These are phyloP conservation scores for Anisodus tanguticus DNA, from an alignment of 257 asterid genomes.

Conservation along the genomic window DNA sequence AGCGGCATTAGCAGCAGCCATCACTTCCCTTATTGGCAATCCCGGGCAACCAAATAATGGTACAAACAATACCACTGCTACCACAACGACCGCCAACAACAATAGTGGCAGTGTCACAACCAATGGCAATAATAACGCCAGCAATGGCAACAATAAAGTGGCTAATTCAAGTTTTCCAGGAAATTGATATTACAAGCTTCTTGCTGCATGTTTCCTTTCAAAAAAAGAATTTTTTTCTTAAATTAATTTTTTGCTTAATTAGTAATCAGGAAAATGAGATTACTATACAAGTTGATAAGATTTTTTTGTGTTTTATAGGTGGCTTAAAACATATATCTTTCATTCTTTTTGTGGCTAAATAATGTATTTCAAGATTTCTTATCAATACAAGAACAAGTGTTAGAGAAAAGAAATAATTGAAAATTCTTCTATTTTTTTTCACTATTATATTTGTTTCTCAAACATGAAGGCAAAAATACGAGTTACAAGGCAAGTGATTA, in stretches of 20 bases:
- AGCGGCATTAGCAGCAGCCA: constrained; percentile 76
- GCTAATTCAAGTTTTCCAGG: constrained; percentile 49
- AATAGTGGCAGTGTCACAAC: constrained; percentile 43
- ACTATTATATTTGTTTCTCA: neutral
- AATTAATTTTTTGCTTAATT: neutral
- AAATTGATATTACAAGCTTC: constrained; percentile 31
- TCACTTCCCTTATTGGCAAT: constrained; percentile 64
- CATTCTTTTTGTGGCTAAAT: constrained; percentile 20
- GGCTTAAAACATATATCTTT: constrained; percentile 19
- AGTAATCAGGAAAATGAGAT: constrained; percentile 22
- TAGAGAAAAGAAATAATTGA: constrained; percentile 7
- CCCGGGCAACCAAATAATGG: constrained; percentile 45
- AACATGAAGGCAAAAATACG: neutral
- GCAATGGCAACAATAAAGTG: constrained; percentile 54
- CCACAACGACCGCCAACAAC: constrained; percentile 31
- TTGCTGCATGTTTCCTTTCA: constrained; percentile 17
- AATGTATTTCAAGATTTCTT: constrained; percentile 29
- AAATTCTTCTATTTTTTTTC: neutral
- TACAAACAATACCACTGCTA: constrained; percentile 29
- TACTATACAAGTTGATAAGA: constrained; percentile 22
- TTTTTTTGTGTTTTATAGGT: constrained; percentile 25
- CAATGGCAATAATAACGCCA: constrained; percentile 42
- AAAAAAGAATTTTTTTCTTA: neutral
- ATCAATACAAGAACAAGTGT: constrained; percentile 22
- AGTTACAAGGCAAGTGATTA: neutral